Conservation (phyloP, 2,329 filamentous ascomycete genomes). For the Ceratocystis albifundus region DNA sequence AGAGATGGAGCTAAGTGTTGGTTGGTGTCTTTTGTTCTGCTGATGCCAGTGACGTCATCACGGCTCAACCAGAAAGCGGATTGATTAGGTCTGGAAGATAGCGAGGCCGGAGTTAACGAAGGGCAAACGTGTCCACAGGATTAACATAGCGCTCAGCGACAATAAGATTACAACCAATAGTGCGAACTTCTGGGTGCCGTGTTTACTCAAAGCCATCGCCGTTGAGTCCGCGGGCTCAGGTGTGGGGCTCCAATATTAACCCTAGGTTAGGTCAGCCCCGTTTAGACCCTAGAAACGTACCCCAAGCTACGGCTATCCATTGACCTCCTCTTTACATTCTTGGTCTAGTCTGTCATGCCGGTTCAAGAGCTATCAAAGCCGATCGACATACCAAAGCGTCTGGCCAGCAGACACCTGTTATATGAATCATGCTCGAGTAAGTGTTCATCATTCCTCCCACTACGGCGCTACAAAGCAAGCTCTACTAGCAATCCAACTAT, state of each 20-base stretch:
- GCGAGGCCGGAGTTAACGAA: too few species aligned
- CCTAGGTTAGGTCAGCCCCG: too few species aligned
- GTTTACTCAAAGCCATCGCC: neutral
- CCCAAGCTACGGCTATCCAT: neutral
- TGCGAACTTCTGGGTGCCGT: too few species aligned
- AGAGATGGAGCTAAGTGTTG: too few species aligned
- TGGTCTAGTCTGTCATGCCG: neutral
- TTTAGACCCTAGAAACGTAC: neutral
- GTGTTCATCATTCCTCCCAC: constrained; percentile 29
- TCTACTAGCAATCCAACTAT: constrained; percentile 21
- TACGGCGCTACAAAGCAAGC: neutral
- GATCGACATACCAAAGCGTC: constrained; percentile 37
- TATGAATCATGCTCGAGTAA: constrained; percentile 56
- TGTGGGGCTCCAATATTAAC: neutral
- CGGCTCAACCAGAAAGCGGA: too few species aligned
- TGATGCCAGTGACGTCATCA: too few species aligned
- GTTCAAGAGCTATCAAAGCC: neutral
- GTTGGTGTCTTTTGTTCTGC: too few species aligned
- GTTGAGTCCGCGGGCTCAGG: neutral
- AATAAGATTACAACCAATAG: too few species aligned
- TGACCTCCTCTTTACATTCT: neutral
- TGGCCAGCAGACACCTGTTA: constrained; percentile 60
- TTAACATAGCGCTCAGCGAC: too few species aligned
- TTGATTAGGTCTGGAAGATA: too few species aligned
- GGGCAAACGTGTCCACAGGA: too few species aligned